phyloP scores from a whole-genome alignment of 257 asterid genomes.

The Striga asiatica region DNA sequence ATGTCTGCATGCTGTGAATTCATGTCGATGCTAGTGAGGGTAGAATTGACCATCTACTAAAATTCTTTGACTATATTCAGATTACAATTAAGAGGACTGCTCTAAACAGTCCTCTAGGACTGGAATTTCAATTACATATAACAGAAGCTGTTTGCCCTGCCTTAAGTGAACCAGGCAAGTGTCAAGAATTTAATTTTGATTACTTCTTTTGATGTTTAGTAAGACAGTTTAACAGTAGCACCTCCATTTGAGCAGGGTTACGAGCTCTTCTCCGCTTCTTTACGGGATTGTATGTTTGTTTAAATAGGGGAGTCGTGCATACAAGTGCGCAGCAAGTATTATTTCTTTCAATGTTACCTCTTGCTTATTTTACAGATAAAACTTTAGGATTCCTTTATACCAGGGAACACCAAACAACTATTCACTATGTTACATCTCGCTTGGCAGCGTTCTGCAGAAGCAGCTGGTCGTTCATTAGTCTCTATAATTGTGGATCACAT shows the following conservation, averaged over 20 bases:
- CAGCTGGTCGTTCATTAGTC: constrained; percentile 91
- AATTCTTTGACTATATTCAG: constrained; percentile 35
- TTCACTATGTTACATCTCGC: constrained; percentile 22
- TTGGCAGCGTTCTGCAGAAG: constrained; percentile 75
- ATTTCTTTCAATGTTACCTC: constrained; percentile 12
- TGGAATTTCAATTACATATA: constrained; percentile 80
- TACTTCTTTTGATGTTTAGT: constrained; percentile 9
- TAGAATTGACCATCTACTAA: constrained; percentile 4
- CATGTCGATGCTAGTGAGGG: constrained; percentile 5
- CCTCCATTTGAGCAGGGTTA: constrained; percentile 44
- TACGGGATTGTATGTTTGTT: constrained; percentile 79
- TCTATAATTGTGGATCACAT: constrained; percentile 84
- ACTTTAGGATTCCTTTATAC: constrained; percentile 11
- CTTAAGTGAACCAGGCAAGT: constrained; percentile 95
- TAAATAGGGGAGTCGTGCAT: constrained; percentile 90
- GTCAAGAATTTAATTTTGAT: constrained; percentile 13
- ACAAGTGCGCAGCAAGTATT: constrained; percentile 66
- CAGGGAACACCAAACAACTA: constrained; percentile 7
- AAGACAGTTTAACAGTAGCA: constrained; percentile 13
- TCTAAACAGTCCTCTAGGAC: constrained; percentile 80
- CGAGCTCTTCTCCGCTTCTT: constrained; percentile 98
- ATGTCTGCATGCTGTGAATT: constrained; percentile 2
- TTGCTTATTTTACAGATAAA: constrained; percentile 15
- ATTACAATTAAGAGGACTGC: constrained; percentile 92
- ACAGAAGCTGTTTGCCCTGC: constrained; percentile 94